Evolutionary conservation across 129 eudicot genomes (phyloP).

Genomic region (Flaveria robusta): DNA sequence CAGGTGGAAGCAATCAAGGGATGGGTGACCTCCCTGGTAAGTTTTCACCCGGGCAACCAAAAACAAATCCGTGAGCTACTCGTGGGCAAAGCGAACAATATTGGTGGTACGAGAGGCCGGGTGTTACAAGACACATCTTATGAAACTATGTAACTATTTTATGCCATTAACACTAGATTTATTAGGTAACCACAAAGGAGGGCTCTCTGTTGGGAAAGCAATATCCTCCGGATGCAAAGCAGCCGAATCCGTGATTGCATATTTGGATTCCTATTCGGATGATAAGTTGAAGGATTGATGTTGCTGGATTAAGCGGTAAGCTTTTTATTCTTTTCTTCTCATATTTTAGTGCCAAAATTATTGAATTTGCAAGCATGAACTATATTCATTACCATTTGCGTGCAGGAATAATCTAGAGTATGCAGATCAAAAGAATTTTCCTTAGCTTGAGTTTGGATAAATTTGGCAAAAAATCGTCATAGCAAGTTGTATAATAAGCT

Average conservation of each 20-base stretch:
- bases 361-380: background rate
- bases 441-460: background rate
- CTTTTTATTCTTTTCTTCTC: no score
- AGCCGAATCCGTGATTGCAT: conserved; percentile 89
- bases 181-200: conserved; percentile 92
- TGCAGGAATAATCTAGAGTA: background rate
- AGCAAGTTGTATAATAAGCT: no score
- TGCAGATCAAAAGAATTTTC: background rate
- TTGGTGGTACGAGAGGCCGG: no score
- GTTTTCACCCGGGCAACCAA: no score
- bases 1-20: no score
- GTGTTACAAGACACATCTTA: no score
- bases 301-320: conserved; percentile 20
- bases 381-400: background rate
- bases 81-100: no score
- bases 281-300: conserved; percentile 27
- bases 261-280: conserved; percentile 61
- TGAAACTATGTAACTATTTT: background rate
- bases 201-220: conserved; percentile 94
- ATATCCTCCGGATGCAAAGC: conserved; percentile 89
- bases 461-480: background rate
- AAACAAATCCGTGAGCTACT: no score
- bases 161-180: conserved; percentile 1
- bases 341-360: background rate
- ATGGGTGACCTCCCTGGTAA: no score